A percentile compares a stretch with the other conserved stretches of the same genome.
Conservation (phyloP, 345 rosid genomes). For the Arabidopsis arenosa region DNA sequence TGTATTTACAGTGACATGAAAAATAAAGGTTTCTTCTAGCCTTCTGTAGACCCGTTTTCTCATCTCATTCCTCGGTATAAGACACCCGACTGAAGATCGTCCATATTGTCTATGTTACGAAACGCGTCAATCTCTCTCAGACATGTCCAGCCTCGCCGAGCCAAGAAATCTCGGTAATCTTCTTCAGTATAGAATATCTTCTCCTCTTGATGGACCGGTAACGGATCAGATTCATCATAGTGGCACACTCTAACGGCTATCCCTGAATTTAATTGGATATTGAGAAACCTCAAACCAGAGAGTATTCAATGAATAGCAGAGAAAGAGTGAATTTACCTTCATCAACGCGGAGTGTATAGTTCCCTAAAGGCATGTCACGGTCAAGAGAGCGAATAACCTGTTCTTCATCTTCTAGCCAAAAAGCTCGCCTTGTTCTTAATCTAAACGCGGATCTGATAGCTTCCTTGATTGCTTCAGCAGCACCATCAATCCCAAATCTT, state of each 20-base stretch:
- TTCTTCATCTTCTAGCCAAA: slow-evolving; percentile 98
- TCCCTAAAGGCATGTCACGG: slow-evolving; percentile 94
- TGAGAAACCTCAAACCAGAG: slow-evolving; percentile 13
- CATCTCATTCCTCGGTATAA: slow-evolving; percentile 76
- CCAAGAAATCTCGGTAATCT: slow-evolving; percentile 79
- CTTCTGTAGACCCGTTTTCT: not conserved
- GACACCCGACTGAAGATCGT: slow-evolving; percentile 82
- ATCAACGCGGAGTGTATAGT: slow-evolving; percentile 79
- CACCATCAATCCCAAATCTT: slow-evolving; percentile 89
- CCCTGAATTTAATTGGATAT: slow-evolving; percentile 46
- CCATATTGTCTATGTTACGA: slow-evolving; percentile 76
- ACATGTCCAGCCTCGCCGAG: slow-evolving; percentile 72
- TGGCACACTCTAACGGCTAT: slow-evolving; percentile 75
- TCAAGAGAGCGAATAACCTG: slow-evolving; percentile 81
- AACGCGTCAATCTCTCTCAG: slow-evolving; percentile 77
- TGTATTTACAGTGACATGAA: not conserved
- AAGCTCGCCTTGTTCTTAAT: slow-evolving; percentile 84
- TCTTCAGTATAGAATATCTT: slow-evolving; percentile 79
- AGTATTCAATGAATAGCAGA: slow-evolving; percentile 6
- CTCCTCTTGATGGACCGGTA: slow-evolving; percentile 83
- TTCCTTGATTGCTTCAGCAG: slow-evolving; percentile 83
- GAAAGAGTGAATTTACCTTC: slow-evolving; percentile 58
- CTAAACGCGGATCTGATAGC: slow-evolving; percentile 83
- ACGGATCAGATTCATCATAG: slow-evolving; percentile 75
- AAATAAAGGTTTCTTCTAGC: not conserved